Evolutionary conservation across 768 basidiomycete species (phyloP).

Genomic region (Suillus subaureus): DNA sequence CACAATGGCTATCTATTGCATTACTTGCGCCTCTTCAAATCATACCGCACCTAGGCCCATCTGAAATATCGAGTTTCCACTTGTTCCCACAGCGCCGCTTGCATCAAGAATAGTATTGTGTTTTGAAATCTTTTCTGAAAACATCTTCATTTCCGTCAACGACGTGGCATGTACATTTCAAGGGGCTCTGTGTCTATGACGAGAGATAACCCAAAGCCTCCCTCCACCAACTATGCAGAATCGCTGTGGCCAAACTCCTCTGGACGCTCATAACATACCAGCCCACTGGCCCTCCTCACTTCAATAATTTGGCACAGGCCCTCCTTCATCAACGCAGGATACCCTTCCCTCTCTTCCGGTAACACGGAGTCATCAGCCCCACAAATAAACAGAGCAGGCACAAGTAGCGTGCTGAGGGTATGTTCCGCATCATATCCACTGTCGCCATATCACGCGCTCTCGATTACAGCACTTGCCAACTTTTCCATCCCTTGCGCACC

Average conservation of each 20-base stretch:
- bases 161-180: background rate
- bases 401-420: background rate
- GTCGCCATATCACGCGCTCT: background rate
- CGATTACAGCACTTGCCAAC: background rate
- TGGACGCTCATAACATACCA: background rate
- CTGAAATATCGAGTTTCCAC: background rate
- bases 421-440: background rate
- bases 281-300: background rate
- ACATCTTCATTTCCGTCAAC: background rate
- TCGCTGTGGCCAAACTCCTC: background rate
- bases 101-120: background rate
- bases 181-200: background rate
- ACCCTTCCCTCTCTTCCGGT: background rate
- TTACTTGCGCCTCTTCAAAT: background rate
- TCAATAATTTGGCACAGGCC: background rate
- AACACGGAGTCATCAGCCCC: background rate
- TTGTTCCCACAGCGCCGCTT: background rate
- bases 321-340: background rate
- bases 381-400: background rate
- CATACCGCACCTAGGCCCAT: background rate
- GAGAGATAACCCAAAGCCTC: background rate
- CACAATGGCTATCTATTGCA: background rate
- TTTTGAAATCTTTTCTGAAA: background rate
- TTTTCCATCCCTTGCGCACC: background rate
- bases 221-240: background rate